A percentile compares a stretch with the other conserved stretches of the same genome.
phyloP scores from a whole-genome alignment of 352 stramenopile species.

The Thalassiosira allenii region DNA sequence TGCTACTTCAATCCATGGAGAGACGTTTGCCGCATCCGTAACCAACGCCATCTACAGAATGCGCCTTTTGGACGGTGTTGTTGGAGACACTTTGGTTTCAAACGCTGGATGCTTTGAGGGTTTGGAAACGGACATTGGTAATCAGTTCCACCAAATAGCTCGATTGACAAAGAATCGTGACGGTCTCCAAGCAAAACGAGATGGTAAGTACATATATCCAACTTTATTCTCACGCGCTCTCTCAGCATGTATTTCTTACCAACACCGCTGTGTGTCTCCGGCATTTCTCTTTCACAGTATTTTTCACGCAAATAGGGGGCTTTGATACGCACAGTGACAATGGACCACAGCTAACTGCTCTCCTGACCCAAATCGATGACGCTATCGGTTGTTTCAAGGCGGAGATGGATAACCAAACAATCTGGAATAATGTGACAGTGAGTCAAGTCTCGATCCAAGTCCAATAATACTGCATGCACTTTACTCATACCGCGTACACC shows the following conservation, averaged over 20 bases:
- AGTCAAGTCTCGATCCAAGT: no score
- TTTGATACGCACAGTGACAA: slow-evolving; percentile 74
- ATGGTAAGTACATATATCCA: no score
- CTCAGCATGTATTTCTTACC: no score
- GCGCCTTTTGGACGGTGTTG: slow-evolving; percentile 26
- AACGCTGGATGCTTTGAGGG: slow-evolving; percentile 47
- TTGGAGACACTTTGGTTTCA: slow-evolving; percentile 21
- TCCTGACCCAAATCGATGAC: slow-evolving; percentile 61
- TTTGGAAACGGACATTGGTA: slow-evolving; percentile 43
- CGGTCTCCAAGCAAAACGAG: slow-evolving; percentile 51
- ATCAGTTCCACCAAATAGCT: slow-evolving; percentile 66
- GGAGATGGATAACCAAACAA: slow-evolving; percentile 64
- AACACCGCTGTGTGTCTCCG: no score
- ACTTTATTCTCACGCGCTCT: no score
- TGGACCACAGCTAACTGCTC: slow-evolving; percentile 25
- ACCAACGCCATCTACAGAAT: slow-evolving; percentile 50
- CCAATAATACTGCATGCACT: slow-evolving; percentile 40
- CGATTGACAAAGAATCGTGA: slow-evolving; percentile 61
- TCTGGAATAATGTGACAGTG: slow-evolving; percentile 68
- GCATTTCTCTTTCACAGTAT: no score
- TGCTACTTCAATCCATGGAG: slow-evolving; percentile 50
- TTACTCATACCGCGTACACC: slow-evolving; percentile 26
- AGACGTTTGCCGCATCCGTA: slow-evolving; percentile 59
- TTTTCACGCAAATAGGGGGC: slow-evolving; percentile 62
- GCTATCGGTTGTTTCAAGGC: slow-evolving; percentile 59